These are phyloP conservation scores for Phaeophleospora eucalypticola DNA, from an alignment of 2,329 filamentous ascomycete species.

Conservation along the genomic window DNA sequence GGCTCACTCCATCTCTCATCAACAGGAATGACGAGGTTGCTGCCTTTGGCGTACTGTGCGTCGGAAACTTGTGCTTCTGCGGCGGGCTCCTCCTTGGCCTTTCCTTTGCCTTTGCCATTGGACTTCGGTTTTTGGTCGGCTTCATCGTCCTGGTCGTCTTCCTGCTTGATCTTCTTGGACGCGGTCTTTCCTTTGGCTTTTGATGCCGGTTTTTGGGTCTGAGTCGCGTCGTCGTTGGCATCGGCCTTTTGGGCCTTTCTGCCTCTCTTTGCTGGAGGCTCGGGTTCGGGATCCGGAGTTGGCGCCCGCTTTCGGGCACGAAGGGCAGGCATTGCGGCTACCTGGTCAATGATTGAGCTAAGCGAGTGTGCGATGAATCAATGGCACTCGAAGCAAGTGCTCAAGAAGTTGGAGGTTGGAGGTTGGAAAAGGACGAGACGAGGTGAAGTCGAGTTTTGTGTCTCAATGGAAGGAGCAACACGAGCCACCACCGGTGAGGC, in stretches of 20 bases:
- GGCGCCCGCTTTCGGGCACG: slow-evolving; percentile 12
- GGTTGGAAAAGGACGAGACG: not conserved
- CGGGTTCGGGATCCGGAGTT: slow-evolving; percentile 11
- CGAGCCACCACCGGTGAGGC: no score
- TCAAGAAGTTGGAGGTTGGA: not conserved
- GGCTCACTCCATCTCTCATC: slow-evolving; percentile 42
- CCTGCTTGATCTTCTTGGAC: slow-evolving; percentile 1
- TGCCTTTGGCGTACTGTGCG: slow-evolving; percentile 42
- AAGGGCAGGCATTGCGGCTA: slow-evolving; percentile 6
- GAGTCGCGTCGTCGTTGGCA: slow-evolving; percentile 4
- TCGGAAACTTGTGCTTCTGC: slow-evolving; percentile 38
- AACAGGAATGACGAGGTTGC: slow-evolving; percentile 44
- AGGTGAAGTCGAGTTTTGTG: slow-evolving; percentile 3
- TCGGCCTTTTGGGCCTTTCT: not conserved
- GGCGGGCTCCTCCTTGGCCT: slow-evolving; percentile 13
- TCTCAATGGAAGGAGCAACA: not conserved
- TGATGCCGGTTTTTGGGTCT: not conserved
- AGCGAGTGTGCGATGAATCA: not conserved
- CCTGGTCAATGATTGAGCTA: not conserved
- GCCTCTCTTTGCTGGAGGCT: slow-evolving; percentile 11
- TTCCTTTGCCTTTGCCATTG: slow-evolving; percentile 16
- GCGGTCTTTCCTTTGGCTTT: slow-evolving; percentile 6
- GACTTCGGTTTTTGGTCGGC: slow-evolving; percentile 7
- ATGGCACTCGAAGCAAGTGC: not conserved
- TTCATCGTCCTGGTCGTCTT: slow-evolving; percentile 6